Evolutionary conservation across 352 stramenopile genomes (phyloP).

Genomic region (Phytophthora melonis): DNA sequence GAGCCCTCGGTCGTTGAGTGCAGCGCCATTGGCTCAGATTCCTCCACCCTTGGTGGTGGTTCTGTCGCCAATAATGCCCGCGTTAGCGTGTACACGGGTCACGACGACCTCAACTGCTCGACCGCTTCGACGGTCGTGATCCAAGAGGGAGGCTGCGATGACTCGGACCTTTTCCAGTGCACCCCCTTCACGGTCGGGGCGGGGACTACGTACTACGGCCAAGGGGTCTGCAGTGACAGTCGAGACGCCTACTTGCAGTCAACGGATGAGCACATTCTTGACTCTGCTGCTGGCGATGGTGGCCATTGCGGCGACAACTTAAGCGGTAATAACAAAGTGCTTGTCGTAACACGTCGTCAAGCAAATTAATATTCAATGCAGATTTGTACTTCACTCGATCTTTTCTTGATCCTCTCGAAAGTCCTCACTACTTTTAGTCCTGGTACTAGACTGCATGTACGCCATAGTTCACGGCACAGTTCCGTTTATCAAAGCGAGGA

Average conservation of each 20-base stretch:
- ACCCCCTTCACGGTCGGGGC: conserved; percentile 3
- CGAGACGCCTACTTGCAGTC: conserved; percentile 9
- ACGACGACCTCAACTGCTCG: background rate
- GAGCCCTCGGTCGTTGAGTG: background rate
- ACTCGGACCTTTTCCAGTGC: background rate
- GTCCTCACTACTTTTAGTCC: no score
- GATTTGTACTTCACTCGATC: no score
- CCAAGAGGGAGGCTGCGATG: conserved; percentile 6
- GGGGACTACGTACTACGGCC: conserved; percentile 10
- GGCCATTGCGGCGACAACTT: background rate
- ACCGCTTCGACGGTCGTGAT: background rate
- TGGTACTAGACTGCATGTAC: no score
- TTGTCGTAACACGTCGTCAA: no score
- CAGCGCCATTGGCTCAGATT: background rate
- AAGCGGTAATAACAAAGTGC: no score
- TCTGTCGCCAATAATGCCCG: conserved; percentile 3
- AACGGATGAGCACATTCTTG: background rate
- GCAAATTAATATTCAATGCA: no score
- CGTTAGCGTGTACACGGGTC: conserved; percentile 30
- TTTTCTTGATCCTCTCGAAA: no score
- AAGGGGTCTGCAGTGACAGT: conserved; percentile 6
- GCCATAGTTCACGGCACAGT: no score
- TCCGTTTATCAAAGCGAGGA: no score
- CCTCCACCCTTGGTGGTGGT: background rate
- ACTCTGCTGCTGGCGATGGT: background rate